A percentile compares a stretch with the other conserved stretches of the same genome.
These are phyloP conservation scores for Neurospora terricola DNA, from an alignment of 495 filamentous ascomycete genomes.

Conservation along the genomic window DNA sequence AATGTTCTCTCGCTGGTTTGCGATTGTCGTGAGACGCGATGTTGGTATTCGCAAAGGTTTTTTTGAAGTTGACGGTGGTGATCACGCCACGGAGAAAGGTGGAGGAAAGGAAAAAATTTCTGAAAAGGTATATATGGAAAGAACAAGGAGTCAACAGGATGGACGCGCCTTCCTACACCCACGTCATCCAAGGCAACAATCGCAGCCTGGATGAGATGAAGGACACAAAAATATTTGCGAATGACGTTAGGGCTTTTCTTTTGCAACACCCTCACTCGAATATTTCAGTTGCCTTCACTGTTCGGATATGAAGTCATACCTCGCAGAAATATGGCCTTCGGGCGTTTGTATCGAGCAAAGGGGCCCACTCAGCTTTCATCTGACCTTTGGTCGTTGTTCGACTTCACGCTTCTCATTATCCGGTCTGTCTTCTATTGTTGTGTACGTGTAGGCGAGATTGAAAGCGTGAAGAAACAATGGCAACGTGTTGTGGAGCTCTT, in stretches of 20 bases:
- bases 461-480: no score
- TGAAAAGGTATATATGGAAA: not conserved
- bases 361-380: not conserved
- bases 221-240: not conserved
- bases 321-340: not conserved
- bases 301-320: not conserved
- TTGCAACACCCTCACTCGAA: not conserved
- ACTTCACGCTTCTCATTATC: not conserved
- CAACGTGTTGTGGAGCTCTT: no score
- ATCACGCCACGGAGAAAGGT: not conserved
- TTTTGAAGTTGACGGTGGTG: not conserved
- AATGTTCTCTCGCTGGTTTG: not conserved
- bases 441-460: no score
- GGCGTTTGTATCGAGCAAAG: not conserved
- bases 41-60: not conserved
- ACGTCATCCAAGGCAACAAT: not conserved
- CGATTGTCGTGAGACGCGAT: not conserved
- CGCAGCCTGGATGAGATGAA: not conserved
- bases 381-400: not conserved
- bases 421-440: no score
- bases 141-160: not conserved
- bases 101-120: not conserved
- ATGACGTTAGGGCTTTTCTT: not conserved
- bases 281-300: not conserved
- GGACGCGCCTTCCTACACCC: not conserved